Evolutionary conservation across 106 monocot genomes (phyloP), one percentile per base, ranked within the genome.

Genomic region (Dendrobium huoshanense): DNA sequence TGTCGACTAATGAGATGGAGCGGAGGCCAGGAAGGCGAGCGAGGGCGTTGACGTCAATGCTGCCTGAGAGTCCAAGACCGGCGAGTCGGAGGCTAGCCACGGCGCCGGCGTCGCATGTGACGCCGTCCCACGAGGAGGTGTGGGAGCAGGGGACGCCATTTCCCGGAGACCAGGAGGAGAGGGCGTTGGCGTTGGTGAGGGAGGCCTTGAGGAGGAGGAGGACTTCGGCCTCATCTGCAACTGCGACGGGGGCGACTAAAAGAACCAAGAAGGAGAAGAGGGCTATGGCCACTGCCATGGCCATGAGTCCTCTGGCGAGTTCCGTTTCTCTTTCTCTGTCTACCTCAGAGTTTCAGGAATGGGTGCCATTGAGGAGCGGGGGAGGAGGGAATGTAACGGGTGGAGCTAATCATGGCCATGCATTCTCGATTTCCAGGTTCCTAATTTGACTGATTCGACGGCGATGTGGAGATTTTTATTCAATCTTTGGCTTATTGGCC

Each of bases 21-120:
- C 96, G 90, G 48, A 94, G 94, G 9, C 77, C 70, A 5, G n/a
- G 68, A 29, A 96, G 74, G 33, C 42, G 37, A 31, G 86, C 55
- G 65, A 96, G 87, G 67, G 87, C 86, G 75, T 81, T 78, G 73
- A 85, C 79, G 80, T 91, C 86, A 79, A 91, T 44, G 20, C 31
- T 64, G 64, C 92, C 96, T 25, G 84, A 82, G 47, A 94, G 85
- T 16, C 79, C 77, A 47, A 90, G 64, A n/a, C 78, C 79, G 42
- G 55, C 77, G 48, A 96, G 84, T 51, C 81, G 86, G 74, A 97
- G 82, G 67, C 89, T 85, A 55, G 84, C 33, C 68, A 94, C 88
- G 51, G 70, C 56, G 73, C 78, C 86, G 43, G 65, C 67, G 27
- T 64, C 20, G 89, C 97, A 97, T 20, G 88, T 48, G 48, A 97